Percentiles rank a stretch among this genome's conserved stretches.
phyloP scores from a whole-genome alignment of 2,329 filamentous ascomycete genomes.

The Alternaria brassicicola region DNA sequence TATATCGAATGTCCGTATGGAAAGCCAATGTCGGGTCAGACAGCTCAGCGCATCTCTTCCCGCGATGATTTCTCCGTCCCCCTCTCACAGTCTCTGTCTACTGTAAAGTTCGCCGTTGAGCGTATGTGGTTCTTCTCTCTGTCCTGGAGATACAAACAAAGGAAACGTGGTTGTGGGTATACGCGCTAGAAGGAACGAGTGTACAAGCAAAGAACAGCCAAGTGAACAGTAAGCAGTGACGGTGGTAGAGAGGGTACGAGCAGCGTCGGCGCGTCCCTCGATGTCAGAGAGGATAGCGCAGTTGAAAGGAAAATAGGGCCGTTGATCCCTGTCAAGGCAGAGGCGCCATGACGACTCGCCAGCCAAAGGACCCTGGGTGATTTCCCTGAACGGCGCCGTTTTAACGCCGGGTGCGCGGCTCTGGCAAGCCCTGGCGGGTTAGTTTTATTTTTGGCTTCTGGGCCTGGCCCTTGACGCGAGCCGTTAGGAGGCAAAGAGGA shows the following conservation, averaged over 20 bases:
- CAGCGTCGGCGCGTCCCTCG: neutral
- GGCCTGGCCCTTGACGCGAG: neutral
- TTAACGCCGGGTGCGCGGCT: constrained; percentile 18
- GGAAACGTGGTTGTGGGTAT: neutral
- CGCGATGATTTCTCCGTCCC: neutral
- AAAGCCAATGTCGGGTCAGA: neutral
- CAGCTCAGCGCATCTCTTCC: neutral
- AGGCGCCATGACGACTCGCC: neutral
- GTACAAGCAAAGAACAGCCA: neutral
- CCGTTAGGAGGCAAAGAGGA: neutral
- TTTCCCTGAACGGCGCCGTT: constrained; percentile 15
- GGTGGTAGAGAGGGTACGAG: neutral
- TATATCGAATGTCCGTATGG: neutral
- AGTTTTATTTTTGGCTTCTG: constrained; percentile 8
- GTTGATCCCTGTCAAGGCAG: constrained; percentile 6
- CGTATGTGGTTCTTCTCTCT: neutral
- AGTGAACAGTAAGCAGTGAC: neutral
- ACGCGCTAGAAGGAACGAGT: neutral
- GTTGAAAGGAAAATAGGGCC: neutral
- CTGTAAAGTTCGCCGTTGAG: neutral
- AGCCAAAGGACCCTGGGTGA: no score
- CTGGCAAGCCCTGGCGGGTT: neutral
- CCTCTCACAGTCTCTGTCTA: neutral
- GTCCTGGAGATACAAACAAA: neutral
- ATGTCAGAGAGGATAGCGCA: neutral